Base-by-base conservation (phyloP, 306 rosid genomes). In the Senna tora region DNA sequence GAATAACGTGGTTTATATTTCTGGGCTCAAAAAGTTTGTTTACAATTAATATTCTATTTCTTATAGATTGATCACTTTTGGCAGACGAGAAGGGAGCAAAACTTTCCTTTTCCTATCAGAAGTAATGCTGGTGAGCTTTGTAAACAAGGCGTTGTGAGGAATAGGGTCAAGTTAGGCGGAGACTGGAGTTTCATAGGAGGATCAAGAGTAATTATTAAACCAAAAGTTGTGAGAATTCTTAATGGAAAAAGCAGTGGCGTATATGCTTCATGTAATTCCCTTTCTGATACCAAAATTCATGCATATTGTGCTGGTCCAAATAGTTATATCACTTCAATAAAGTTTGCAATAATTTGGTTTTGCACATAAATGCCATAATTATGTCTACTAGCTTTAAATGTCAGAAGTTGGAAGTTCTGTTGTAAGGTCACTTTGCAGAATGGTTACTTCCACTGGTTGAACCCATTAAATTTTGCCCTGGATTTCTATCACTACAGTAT, bases 131-230 rank as follows among this genome's bases (percentile, higher is more conserved):
- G 85, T n/a, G 80, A 78, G 55, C 74, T 73, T 73, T 80, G 76
- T 75, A 71, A 79, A 67, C 73, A n/a, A 55, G 71, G 5, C 69
- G 65, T 56, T 73, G 49, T 65, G 49, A 56, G 72, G 41, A 53
- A 55, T 42, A 71, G 82, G 61, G 70, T 69, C 74, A 59, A 70
- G 74, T 60, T 51, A 52, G 64, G 22, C 0, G 69, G 79, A 57
- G 81, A 85, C 76, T 89, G 97, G 98, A 87, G 92, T 85, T 94
- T 91, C 87, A 56, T 74, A 38, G 85, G 90, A 79, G 98, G 98
- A 69, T 87, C 92, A 75, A 89, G 63, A 72, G 51, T 91, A 78
- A 16, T 55, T 55, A 8, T 65, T 33, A 83, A 79, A 74, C 92
- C 97, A 34, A 85, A 87, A 69, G 72, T 75, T 79, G 80, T 79